Evolutionary conservation across 148 eudicot species (phyloP).

Genomic region (Persicaria maculosa): DNA sequence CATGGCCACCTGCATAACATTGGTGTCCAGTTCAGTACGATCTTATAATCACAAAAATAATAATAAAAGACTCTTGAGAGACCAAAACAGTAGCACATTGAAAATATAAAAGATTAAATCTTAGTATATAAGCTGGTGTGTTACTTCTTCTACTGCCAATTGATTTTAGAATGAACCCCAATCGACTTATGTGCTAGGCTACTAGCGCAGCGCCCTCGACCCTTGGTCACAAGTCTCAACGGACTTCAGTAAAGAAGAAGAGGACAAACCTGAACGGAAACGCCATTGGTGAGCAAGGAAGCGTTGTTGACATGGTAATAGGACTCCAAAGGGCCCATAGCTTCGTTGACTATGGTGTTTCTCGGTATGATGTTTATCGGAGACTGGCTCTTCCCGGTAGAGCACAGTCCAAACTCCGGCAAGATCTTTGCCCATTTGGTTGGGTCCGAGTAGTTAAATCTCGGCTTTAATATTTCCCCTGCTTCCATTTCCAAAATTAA

Average conservation of each 20-base stretch:
- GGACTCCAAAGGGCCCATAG: slow-evolving; percentile 36
- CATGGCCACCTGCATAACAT: slow-evolving; percentile 14
- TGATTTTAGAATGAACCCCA: too few species aligned
- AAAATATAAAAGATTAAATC: too few species aligned
- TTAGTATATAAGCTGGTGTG: too few species aligned
- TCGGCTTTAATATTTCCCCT: not conserved
- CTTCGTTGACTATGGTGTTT: slow-evolving; percentile 21
- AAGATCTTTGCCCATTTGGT: slow-evolving; percentile 38
- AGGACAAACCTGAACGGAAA: slow-evolving; percentile 33
- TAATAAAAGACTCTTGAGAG: too few species aligned
- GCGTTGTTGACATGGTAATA: slow-evolving; percentile 34
- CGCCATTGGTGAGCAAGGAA: slow-evolving; percentile 45
- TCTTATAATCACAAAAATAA: not conserved
- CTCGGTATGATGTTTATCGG: slow-evolving; percentile 51
- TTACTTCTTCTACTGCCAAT: too few species aligned
- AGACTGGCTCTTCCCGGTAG: slow-evolving; percentile 59
- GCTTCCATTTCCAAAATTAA: too few species aligned
- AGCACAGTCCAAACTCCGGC: slow-evolving; percentile 30
- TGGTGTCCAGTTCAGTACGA: not conserved
- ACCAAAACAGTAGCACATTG: too few species aligned
- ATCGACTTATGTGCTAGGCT: too few species aligned
- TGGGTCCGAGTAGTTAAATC: slow-evolving; percentile 23
- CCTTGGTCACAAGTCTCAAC: too few species aligned
- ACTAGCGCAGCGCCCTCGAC: too few species aligned
- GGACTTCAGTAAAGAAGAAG: too few species aligned